phyloP scores from a whole-genome alignment of 1,284 basidiomycete genomes.

The Ceraceosorus bombacis region DNA sequence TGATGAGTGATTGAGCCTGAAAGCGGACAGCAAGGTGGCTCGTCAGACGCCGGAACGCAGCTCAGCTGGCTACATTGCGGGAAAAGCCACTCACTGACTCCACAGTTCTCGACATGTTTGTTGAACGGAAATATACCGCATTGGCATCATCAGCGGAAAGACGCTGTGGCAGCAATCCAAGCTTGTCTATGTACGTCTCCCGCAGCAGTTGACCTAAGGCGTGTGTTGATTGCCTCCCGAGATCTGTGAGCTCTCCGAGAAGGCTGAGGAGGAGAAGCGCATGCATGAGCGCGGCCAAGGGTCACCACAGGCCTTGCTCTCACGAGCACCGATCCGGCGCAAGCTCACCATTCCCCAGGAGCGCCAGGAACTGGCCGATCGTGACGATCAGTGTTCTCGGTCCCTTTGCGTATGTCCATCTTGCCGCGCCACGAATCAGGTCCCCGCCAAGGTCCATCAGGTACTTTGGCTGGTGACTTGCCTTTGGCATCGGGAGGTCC shows the following conservation, averaged over 20 bases:
- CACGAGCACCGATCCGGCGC: background rate
- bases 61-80: no score
- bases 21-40: no score
- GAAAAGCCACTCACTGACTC: conserved; percentile 55
- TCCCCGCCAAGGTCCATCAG: background rate
- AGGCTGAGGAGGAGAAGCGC: conserved; percentile 52
- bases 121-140: conserved; percentile 53
- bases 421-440: background rate
- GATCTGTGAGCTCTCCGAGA: conserved; percentile 69
- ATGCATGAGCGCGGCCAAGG: background rate
- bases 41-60: no score
- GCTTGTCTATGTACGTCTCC: conserved; percentile 63
- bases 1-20: conserved; percentile 58
- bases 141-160: conserved; percentile 23
- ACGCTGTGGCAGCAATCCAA: conserved; percentile 48
- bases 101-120: conserved; percentile 68
- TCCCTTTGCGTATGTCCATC: conserved; percentile 23
- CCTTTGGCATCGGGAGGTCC: conserved; percentile 4
- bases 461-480: background rate
- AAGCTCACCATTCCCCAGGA: conserved; percentile 33
- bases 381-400: conserved; percentile 25
- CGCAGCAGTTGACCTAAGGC: conserved; percentile 61
- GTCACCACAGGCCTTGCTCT: background rate
- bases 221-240: conserved; percentile 65
- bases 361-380: conserved; percentile 16